Evolutionary conservation across 768 basidiomycete species (phyloP).

Genomic region (Cystobasidium ongulense): DNA sequence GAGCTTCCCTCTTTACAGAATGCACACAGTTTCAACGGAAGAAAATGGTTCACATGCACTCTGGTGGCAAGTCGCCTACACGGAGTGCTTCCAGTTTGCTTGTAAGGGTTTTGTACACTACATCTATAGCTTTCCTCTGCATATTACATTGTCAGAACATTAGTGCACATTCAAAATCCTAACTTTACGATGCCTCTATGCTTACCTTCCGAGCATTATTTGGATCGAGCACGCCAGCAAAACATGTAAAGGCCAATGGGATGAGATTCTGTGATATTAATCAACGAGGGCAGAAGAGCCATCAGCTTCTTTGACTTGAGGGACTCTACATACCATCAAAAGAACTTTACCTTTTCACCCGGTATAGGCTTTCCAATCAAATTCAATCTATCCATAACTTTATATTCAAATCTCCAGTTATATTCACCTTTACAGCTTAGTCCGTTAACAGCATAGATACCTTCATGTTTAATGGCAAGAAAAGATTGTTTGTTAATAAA

Average conservation of each 20-base stretch:
- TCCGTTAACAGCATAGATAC: constrained; percentile 12
- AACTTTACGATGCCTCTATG: background rate
- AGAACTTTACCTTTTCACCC: constrained; percentile 14
- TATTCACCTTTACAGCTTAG: background rate
- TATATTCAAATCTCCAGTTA: constrained; percentile 7
- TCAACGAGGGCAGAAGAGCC: too few relatives aligned
- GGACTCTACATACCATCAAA: too few relatives aligned
- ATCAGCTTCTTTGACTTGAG: too few relatives aligned
- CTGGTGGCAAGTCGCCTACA: constrained; percentile 4
- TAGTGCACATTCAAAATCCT: background rate
- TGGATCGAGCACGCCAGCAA: background rate
- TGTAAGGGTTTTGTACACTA: background rate
- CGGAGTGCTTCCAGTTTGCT: constrained; percentile 13
- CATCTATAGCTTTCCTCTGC: constrained; percentile 14
- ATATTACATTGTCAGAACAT: background rate
- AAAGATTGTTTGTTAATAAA: constrained; percentile 3
- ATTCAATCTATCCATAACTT: constrained; percentile 9
- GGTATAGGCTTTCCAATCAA: constrained; percentile 22
- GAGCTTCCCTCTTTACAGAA: too few relatives aligned
- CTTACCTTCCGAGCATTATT: background rate
- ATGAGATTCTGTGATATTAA: background rate
- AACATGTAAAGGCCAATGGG: constrained; percentile 6
- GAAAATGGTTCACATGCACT: background rate
- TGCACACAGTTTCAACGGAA: too few relatives aligned
- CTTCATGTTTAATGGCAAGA: constrained; percentile 22